Conservation (phyloP, 331 rosid genomes). For the Quercus lobata region DNA sequence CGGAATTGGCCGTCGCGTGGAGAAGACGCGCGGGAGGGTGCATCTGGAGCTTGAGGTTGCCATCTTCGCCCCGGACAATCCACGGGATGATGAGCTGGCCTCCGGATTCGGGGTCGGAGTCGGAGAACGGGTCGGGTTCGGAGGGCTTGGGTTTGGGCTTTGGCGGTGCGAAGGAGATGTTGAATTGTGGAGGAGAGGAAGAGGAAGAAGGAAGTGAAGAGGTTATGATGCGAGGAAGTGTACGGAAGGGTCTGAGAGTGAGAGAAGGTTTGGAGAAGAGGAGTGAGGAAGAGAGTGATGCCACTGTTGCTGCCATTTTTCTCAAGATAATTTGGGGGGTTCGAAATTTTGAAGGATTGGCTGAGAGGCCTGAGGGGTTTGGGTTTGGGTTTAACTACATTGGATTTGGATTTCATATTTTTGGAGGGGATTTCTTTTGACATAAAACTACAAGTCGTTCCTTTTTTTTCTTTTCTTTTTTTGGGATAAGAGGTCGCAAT, state of each 20-base stretch:
- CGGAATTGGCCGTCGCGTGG: conserved; percentile 41
- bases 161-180: conserved; percentile 76
- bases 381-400: too few species aligned
- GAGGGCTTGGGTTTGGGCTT: conserved; percentile 41
- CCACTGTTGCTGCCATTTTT: conserved; percentile 13
- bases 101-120: conserved; percentile 2
- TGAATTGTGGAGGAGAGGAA: conserved; percentile 45
- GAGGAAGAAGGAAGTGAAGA: conserved; percentile 41
- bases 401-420: too few species aligned
- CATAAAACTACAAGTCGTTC: too few species aligned
- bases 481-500: too few species aligned
- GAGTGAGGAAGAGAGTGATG: conserved; percentile 35
- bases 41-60: conserved; percentile 55
- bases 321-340: too few species aligned
- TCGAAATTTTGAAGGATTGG: too few species aligned
- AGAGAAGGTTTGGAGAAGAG: conserved; percentile 25
- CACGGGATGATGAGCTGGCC: conserved; percentile 73
- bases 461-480: rapidly evolving
- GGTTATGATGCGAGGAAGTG: conserved; percentile 43
- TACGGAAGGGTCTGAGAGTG: conserved; percentile 31
- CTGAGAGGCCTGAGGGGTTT: too few species aligned
- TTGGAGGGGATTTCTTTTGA: too few species aligned
- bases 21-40: conserved; percentile 61
- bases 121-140: conserved; percentile 5
- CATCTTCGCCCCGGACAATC: conserved; percentile 89